Conservation (phyloP, 2,329 filamentous ascomycete genomes). For the Trichoderma harzianum region DNA sequence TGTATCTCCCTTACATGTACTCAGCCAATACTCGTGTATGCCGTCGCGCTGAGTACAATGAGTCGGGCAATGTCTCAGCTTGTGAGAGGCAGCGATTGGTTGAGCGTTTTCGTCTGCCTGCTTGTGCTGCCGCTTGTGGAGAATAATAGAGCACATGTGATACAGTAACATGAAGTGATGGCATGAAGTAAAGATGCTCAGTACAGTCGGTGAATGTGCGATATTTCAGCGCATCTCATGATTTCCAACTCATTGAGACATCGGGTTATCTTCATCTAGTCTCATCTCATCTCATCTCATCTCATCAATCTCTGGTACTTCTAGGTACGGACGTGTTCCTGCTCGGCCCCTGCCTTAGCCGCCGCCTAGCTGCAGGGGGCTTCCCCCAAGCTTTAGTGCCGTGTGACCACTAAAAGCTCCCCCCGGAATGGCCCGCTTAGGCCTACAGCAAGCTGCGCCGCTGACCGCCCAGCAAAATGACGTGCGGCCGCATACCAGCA, state of each 20-base stretch:
- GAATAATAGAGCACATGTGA: background rate
- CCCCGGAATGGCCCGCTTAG: background rate
- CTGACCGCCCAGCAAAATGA: slow-evolving; percentile 10
- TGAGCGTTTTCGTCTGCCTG: background rate
- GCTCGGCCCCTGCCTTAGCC: slow-evolving; percentile 14
- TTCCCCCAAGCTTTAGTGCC: background rate
- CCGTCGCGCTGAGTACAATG: background rate
- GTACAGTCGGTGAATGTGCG: background rate
- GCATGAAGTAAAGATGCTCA: background rate
- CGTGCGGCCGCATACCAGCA: background rate
- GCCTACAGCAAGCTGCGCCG: background rate
- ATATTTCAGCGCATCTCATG: background rate
- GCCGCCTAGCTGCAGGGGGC: slow-evolving; percentile 6
- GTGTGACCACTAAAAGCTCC: slow-evolving; percentile 1
- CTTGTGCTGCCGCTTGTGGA: background rate
- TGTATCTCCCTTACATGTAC: background rate
- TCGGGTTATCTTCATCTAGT: background rate
- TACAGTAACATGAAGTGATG: background rate
- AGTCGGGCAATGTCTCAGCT: background rate
- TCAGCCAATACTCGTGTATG: background rate
- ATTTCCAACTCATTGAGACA: background rate
- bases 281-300: background rate
- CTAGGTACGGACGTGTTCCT: background rate
- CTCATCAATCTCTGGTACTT: background rate
- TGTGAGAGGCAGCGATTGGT: background rate